Evolutionary conservation across 2,329 filamentous ascomycete genomes (phyloP), one percentile per base, ranked within the genome.

Genomic region (Penicillium sp.): DNA sequence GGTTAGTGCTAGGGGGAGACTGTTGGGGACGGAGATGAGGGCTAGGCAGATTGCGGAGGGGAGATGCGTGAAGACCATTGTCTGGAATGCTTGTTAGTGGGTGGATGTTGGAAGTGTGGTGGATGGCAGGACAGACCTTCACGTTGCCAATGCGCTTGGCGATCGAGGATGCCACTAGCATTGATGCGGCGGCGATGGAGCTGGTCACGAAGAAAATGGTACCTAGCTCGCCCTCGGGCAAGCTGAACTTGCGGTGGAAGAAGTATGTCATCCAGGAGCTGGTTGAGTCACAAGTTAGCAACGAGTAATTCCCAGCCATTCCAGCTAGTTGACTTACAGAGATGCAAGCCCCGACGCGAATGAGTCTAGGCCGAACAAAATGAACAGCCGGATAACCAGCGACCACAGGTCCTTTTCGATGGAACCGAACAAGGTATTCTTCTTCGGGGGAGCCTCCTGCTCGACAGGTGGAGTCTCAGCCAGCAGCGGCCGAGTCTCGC

Each of bases 1-100:
- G 0, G 80, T 71, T 47, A 90, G 79, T 0, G 88, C 82, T 5
- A 87, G 60, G 11, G 77, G 77, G 0, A 86, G 74, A 3, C 79
- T 77, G 19, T 77, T 72, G 0, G 87, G 85, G 0, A 87, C 66
- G 0, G 86, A 84, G 22, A 91, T 85, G 19, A 91, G 73, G 14
- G 84, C 78, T 1, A 91, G 81, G 63, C 87, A 87, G 27, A 91
- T 74, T 7, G 88, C 80, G 0, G 87, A 89, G 0, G 89, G 89
- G 0, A 91, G 78, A 65, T 91, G 88, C 0, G 88, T 90, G 68
- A 90, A 89, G 9, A 89, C 87, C 89, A 91, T 91, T 1, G 88
- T 90, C 79, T 86, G 60, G 16, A n/a, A 18, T 4, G 56, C 6
- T 57, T 9, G n/a, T 63, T 44, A 60, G 64, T 59, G 54, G n/a